Base-by-base conservation (phyloP, 805 yeast genomes). In the Clavispora asparagi region DNA sequence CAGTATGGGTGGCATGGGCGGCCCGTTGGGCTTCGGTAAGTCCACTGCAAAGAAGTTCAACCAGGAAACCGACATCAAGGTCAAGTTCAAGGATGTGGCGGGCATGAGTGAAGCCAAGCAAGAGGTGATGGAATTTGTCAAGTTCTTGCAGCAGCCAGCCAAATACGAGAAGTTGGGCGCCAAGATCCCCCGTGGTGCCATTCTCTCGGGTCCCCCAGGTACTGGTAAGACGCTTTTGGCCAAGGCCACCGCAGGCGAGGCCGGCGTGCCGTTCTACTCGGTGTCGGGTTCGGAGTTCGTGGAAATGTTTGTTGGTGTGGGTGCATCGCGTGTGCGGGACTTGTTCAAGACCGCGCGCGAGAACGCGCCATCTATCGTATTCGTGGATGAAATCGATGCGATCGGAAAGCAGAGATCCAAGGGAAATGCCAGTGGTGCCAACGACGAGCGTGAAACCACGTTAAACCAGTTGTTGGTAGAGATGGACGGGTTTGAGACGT, bases 291-390 rank as follows among this genome's bases (percentile, higher is more conserved):
- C 96, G 12, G 97, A 90, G 63, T 90, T 90, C 56, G 95, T 89
- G n/a, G 96, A 90, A 65, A 90, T 90, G 96, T 90, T 87, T 73
- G 95, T 87, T 17, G 97, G 97, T 69, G 96, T 90, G 25, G 97
- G 97, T 70, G 96, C 97, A 4, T 83, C 92, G 4, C 78, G 97
- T 65, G 97, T 90, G 37, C 86, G 97, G 64, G 97, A 91, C 61
- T 74, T 90, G 60, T 90, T 90, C 71, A 84, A 85, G 61, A 86
- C 87, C 40, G 97, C 97, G 14, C 78, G 96, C 59, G 86, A 85
- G 52, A 85, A 81, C 73, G 94, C 96, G 0, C 97, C 97, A 7
- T 77, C 95, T 3, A 90, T 90, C 57, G 83, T 90, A 44, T 90
- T 90, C 62, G 88, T 90, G 43, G 97, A 90, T 70, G 97, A 90